A percentile compares a stretch with the other conserved stretches of the same genome.
Conservation (phyloP, 23 red algal genomes). For the Gracilariopsis chorda region DNA sequence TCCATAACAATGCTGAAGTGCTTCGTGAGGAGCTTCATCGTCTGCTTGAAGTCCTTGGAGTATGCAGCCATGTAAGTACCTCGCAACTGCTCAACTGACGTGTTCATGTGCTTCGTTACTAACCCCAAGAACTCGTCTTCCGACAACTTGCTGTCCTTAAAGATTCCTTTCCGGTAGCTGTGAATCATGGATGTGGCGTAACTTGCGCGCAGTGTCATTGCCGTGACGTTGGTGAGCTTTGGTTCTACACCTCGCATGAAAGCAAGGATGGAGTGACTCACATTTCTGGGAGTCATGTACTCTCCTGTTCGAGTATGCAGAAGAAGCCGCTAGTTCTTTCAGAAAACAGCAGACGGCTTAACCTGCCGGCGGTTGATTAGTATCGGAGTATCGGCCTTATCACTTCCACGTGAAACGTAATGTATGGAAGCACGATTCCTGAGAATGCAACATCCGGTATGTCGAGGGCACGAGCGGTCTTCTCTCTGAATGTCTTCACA, state of each 20-base stretch:
- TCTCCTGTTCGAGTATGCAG: not conserved
- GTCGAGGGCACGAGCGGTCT: not conserved
- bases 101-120: not conserved
- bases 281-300: not conserved
- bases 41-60: not conserved
- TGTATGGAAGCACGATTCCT: not conserved
- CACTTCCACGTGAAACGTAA: not conserved
- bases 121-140: not conserved
- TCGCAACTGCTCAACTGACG: not conserved
- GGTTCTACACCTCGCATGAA: not conserved
- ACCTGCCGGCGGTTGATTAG: not conserved
- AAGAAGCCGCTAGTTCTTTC: not conserved
- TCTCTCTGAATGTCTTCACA: not conserved
- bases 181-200: not conserved
- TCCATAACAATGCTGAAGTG: not conserved
- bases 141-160: not conserved
- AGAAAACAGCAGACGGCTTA: not conserved
- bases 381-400: not conserved
- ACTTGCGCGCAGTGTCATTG: not conserved
- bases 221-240: not conserved
- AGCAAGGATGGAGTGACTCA: not conserved
- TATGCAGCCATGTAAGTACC: not conserved
- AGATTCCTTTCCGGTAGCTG: not conserved
- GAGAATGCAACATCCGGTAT: not conserved
- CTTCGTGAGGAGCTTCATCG: not conserved